Conservation (phyloP, 257 asterid species). For the Ilex aquifolium region DNA sequence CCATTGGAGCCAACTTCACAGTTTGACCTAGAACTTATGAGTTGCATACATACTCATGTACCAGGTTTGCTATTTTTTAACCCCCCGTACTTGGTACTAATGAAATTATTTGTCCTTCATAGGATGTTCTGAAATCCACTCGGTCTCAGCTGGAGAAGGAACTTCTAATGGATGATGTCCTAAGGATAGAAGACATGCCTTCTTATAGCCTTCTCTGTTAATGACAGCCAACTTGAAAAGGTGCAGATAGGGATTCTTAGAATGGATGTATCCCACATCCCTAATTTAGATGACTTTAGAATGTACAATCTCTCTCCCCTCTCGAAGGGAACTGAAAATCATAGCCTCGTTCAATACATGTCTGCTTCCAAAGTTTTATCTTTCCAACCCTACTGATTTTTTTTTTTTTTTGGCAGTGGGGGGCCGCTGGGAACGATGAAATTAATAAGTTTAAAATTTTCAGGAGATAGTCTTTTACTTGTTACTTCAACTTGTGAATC, state of each 20-base stretch:
- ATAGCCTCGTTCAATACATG: too few species aligned
- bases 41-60: background rate
- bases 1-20: background rate
- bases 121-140: constrained; percentile 60
- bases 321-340: too few species aligned
- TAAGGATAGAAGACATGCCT: constrained; percentile 73
- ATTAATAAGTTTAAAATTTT: too few species aligned
- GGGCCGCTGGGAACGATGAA: background rate
- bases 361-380: background rate
- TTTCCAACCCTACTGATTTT: background rate
- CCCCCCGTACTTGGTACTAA: background rate
- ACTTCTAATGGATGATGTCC: constrained; percentile 59
- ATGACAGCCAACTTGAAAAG: background rate
- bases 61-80: background rate
- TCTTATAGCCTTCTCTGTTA: constrained; percentile 55
- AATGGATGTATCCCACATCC: too few species aligned
- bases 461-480: too few species aligned
- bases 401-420: background rate
- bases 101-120: background rate
- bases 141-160: constrained; percentile 70
- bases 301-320: background rate
- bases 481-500: too few species aligned
- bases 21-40: background rate
- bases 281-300: too few species aligned
- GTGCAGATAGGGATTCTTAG: background rate